Evolutionary conservation across 768 basidiomycete species (phyloP).

Genomic region (Lactifluus subvellereus): DNA sequence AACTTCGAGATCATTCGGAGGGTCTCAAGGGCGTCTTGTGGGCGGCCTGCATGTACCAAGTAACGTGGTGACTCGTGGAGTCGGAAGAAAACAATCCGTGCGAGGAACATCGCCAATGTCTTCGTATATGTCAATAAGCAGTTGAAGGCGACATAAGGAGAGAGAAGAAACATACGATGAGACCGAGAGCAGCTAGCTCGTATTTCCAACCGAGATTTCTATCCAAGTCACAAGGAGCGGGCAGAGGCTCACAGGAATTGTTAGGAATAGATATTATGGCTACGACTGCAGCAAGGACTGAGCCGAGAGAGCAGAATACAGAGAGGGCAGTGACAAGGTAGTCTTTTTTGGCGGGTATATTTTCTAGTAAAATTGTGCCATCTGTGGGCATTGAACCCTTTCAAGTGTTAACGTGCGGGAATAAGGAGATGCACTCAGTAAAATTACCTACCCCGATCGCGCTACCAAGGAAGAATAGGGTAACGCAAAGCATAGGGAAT

Average conservation of each 20-base stretch:
- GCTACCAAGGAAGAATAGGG: constrained; percentile 84
- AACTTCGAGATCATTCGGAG: constrained; percentile 80
- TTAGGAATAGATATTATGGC: constrained; percentile 75
- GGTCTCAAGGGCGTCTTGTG: constrained; percentile 75
- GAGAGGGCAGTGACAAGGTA: constrained; percentile 89
- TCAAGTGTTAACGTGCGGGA: not conserved
- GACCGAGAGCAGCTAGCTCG: constrained; percentile 68
- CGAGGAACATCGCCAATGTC: constrained; percentile 84
- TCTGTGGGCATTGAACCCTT: constrained; percentile 97
- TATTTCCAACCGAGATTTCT: constrained; percentile 90
- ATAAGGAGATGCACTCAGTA: constrained; percentile 4
- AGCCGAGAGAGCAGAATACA: constrained; percentile 93
- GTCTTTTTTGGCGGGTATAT: constrained; percentile 87
- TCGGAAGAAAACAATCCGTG: constrained; percentile 84
- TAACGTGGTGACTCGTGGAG: constrained; percentile 93
- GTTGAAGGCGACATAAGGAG: not conserved
- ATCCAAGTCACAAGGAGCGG: constrained; percentile 55
- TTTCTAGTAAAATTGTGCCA: constrained; percentile 86
- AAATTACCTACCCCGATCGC: constrained; percentile 73
- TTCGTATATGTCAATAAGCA: constrained; percentile 30
- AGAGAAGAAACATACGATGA: constrained; percentile 56
- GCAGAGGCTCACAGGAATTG: constrained; percentile 52
- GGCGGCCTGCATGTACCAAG: constrained; percentile 83
- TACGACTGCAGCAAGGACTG: constrained; percentile 78
- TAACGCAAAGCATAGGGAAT: constrained; percentile 62